A percentile compares a stretch with the other conserved stretches of the same genome.
These are phyloP conservation scores for Didymellaceae sp. DNA, from an alignment of 2,329 filamentous ascomycete species.

Conservation along the genomic window DNA sequence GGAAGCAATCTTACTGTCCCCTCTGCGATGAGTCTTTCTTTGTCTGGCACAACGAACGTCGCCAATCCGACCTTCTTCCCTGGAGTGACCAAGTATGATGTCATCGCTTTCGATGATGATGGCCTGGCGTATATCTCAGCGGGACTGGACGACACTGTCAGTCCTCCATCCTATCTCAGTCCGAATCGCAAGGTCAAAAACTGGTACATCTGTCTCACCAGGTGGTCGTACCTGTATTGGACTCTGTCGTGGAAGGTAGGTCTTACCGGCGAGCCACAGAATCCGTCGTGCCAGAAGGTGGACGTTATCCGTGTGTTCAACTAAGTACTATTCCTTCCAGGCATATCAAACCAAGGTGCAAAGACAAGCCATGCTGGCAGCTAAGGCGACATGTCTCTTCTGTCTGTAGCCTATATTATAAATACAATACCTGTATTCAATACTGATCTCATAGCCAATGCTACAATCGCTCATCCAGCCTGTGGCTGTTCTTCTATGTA, in stretches of 20 bases:
- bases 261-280: constrained; percentile 44
- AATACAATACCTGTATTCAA: background rate
- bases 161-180: constrained; percentile 27
- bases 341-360: no score
- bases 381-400: no score
- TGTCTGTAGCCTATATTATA: no score
- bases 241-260: constrained; percentile 53
- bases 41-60: constrained; percentile 46
- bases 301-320: constrained; percentile 43
- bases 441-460: background rate
- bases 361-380: no score
- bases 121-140: constrained; percentile 46
- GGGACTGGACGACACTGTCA: constrained; percentile 47
- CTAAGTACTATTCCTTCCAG: background rate
- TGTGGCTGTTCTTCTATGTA: background rate
- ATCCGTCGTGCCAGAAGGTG: constrained; percentile 53
- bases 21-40: constrained; percentile 41
- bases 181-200: constrained; percentile 34
- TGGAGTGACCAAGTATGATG: constrained; percentile 20
- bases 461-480: background rate
- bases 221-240: constrained; percentile 46
- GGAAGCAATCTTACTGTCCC: constrained; percentile 18
- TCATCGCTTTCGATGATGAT: constrained; percentile 49
- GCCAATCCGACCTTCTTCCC: constrained; percentile 49
- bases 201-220: constrained; percentile 54